A percentile compares a stretch with the other conserved stretches of the same genome.
Conservation (phyloP, 345 rosid genomes). For the Linum trigynum region DNA sequence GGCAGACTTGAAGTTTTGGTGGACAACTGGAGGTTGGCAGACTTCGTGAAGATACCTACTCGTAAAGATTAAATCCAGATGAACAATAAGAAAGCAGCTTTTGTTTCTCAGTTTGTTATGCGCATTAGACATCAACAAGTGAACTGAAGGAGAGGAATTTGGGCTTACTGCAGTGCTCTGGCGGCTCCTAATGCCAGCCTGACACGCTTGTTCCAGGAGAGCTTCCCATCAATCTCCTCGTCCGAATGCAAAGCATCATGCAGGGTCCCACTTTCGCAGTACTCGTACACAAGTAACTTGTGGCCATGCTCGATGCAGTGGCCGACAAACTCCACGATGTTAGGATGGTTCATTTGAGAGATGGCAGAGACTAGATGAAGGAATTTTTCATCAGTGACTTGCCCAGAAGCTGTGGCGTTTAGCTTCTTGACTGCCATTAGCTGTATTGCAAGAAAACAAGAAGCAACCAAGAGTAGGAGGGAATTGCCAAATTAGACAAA, state of each 20-base stretch:
- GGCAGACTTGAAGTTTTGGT: constrained; percentile 80
- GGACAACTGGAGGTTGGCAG: constrained; percentile 79
- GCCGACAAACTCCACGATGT: constrained; percentile 80
- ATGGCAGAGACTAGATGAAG: constrained; percentile 64
- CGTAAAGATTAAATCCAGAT: constrained; percentile 1
- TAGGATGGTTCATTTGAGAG: constrained; percentile 72
- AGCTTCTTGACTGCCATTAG: constrained; percentile 86
- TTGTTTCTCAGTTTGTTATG: too few species aligned
- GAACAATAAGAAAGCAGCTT: background rate
- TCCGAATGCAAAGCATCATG: constrained; percentile 81
- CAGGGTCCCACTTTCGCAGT: constrained; percentile 72
- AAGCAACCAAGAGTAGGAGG: constrained; percentile 4
- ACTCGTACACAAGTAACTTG: constrained; percentile 81
- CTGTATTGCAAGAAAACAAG: constrained; percentile 28
- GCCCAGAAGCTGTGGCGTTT: constrained; percentile 53
- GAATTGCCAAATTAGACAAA: constrained; percentile 11
- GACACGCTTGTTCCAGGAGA: constrained; percentile 75
- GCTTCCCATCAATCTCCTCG: constrained; percentile 51
- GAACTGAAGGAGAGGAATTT: background rate
- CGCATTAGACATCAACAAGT: background rate
- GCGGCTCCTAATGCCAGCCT: constrained; percentile 91
- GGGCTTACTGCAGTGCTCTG: constrained; percentile 83
- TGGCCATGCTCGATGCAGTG: constrained; percentile 93
- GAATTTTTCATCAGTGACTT: constrained; percentile 66
- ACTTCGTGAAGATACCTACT: constrained; percentile 86